phyloP scores from a whole-genome alignment of 768 basidiomycete genomes.

The Chlorophyllum brunneum region DNA sequence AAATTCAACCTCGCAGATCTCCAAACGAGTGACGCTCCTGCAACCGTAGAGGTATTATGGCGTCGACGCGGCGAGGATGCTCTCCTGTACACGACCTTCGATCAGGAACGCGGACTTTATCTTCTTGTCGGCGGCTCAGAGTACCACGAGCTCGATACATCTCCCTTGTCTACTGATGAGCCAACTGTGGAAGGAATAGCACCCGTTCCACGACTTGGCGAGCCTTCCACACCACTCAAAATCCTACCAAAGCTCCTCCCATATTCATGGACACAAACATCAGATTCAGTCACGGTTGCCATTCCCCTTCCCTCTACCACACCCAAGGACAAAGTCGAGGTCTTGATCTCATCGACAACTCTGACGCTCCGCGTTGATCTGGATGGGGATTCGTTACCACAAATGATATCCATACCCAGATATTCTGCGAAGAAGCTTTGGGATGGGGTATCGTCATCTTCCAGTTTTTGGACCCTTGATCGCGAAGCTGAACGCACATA shows the following conservation, averaged over 20 bases:
- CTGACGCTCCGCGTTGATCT: slow-evolving; percentile 60
- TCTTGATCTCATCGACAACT: slow-evolving; percentile 59
- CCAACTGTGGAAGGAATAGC: slow-evolving; percentile 65
- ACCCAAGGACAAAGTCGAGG: slow-evolving; percentile 57
- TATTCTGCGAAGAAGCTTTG: slow-evolving; percentile 68
- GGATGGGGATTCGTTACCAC: slow-evolving; percentile 18
- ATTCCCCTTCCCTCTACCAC: slow-evolving; percentile 79
- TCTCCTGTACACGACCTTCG: slow-evolving; percentile 55
- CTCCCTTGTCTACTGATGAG: slow-evolving; percentile 37
- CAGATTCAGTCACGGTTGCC: slow-evolving; percentile 78
- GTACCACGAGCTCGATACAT: slow-evolving; percentile 41
- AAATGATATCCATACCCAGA: slow-evolving; percentile 41
- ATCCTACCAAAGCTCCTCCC: slow-evolving; percentile 58
- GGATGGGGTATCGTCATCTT: slow-evolving; percentile 71
- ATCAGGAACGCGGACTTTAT: slow-evolving; percentile 40
- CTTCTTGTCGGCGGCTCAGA: slow-evolving; percentile 55
- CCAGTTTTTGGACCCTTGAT: slow-evolving; percentile 95
- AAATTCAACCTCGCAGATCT: slow-evolving; percentile 42
- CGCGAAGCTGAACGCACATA: slow-evolving; percentile 63
- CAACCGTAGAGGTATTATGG: slow-evolving; percentile 58
- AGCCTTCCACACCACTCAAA: slow-evolving; percentile 28
- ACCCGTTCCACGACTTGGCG: slow-evolving; percentile 61
- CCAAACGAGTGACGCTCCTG: slow-evolving; percentile 25
- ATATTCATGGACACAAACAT: slow-evolving; percentile 91
- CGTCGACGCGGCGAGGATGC: slow-evolving; percentile 65